A percentile compares a stretch with the other conserved stretches of the same genome.
Conservation (phyloP, 116 monocot species). For the Iris pallida region DNA sequence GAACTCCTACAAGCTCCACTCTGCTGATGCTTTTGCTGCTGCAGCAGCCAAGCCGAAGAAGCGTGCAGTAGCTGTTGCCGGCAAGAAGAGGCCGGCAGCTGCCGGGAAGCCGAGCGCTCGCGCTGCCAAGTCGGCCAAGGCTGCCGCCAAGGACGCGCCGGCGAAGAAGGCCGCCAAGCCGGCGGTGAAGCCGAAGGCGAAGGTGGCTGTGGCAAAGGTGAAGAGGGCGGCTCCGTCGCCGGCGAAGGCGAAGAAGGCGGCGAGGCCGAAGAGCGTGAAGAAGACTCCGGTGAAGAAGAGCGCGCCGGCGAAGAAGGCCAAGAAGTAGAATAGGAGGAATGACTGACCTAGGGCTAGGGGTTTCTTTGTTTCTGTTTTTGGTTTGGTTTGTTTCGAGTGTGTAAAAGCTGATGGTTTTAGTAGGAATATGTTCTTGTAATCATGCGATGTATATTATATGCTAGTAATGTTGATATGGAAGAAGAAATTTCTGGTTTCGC, state of each 20-base stretch:
- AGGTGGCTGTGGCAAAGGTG: no score
- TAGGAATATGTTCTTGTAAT: no score
- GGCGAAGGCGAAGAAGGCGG: slow-evolving; percentile 7
- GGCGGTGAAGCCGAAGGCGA: neutral
- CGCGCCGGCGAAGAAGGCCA: slow-evolving; percentile 9
- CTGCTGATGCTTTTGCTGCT: neutral
- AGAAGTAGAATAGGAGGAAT: slow-evolving; percentile 16
- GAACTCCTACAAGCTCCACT: slow-evolving; percentile 44
- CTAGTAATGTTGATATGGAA: no score
- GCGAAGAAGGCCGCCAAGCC: neutral
- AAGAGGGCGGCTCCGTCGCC: neutral
- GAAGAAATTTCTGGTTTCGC: no score
- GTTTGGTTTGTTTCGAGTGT: no score
- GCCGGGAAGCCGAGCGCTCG: no score
- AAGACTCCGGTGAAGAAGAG: slow-evolving; percentile 1
- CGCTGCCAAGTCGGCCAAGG: neutral
- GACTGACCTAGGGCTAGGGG: no score
- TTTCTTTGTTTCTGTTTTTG: no score
- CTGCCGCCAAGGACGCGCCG: neutral
- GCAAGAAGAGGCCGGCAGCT: neutral
- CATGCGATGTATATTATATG: no score
- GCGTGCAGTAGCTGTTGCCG: neutral
- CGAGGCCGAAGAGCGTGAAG: slow-evolving; percentile 14
- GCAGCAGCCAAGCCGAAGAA: neutral
- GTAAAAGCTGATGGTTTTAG: no score